phyloP scores from a whole-genome alignment of 2,329 filamentous ascomycete species.

The Zymoseptoria brevis region DNA sequence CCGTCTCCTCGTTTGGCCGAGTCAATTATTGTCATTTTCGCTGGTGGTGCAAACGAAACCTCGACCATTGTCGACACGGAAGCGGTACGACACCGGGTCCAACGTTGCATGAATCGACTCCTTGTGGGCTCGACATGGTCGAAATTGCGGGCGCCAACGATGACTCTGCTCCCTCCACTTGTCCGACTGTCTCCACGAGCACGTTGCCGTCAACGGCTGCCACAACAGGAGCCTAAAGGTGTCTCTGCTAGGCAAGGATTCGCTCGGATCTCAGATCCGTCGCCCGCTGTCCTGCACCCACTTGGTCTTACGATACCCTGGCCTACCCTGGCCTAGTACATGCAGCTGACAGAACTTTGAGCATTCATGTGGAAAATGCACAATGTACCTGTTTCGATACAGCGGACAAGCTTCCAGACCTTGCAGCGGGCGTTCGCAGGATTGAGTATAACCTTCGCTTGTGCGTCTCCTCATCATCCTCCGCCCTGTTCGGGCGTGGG shows the following conservation, averaged over 20 bases:
- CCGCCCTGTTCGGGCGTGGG: neutral
- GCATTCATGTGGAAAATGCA: neutral
- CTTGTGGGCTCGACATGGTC: neutral
- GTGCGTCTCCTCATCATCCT: neutral
- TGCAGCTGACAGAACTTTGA: neutral
- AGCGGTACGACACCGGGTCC: neutral
- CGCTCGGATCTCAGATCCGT: neutral
- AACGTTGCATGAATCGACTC: neutral
- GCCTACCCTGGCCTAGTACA: neutral
- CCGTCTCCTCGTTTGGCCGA: neutral
- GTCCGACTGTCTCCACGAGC: conserved; percentile 1
- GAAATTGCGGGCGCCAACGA: neutral
- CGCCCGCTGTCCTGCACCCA: neutral
- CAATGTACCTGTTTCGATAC: neutral
- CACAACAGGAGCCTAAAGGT: neutral
- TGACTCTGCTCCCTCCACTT: neutral
- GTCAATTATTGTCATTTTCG: neutral
- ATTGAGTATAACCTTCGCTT: neutral
- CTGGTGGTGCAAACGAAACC: neutral
- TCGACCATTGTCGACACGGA: neutral
- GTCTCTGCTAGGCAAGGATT: neutral
- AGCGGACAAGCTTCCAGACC: neutral
- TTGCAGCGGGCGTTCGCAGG: neutral
- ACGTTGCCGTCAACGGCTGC: neutral
- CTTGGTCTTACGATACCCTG: neutral